These are phyloP conservation scores for Diplocarpon mali DNA, from an alignment of 2,329 filamentous ascomycete species.

Conservation along the genomic window DNA sequence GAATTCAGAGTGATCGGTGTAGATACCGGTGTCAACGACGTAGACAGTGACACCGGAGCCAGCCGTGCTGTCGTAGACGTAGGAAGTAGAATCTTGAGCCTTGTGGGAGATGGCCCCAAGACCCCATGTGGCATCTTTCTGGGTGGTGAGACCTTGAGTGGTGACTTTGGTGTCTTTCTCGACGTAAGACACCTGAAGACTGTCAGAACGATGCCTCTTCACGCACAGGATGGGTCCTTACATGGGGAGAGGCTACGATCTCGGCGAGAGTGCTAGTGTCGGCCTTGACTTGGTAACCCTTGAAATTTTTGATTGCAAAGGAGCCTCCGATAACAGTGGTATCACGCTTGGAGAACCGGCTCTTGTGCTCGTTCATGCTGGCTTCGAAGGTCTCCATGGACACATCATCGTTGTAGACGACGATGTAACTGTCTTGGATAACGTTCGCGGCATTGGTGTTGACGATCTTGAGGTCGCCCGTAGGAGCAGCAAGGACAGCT, in stretches of 20 bases:
- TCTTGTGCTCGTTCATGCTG: slow-evolving; percentile 38
- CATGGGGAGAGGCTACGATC: slow-evolving; percentile 23
- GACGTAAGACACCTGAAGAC: slow-evolving; percentile 21
- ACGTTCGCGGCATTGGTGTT: slow-evolving; percentile 38
- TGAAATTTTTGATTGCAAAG: slow-evolving; percentile 19
- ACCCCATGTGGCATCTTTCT: slow-evolving; percentile 24
- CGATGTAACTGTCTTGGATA: slow-evolving; percentile 39
- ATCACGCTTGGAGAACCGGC: slow-evolving; percentile 45
- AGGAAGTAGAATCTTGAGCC: slow-evolving; percentile 17
- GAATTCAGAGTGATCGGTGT: slow-evolving; percentile 28
- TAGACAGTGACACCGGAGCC: slow-evolving; percentile 28
- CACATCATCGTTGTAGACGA: slow-evolving; percentile 49
- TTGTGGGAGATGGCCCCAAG: slow-evolving; percentile 27
- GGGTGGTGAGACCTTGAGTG: slow-evolving; percentile 24
- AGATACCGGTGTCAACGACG: slow-evolving; percentile 30
- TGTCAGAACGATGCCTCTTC: not conserved
- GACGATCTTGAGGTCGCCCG: slow-evolving; percentile 24
- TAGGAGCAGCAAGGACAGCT: slow-evolving; percentile 19
- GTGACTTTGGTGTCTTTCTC: slow-evolving; percentile 24
- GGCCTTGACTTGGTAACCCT: slow-evolving; percentile 22
- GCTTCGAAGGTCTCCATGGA: slow-evolving; percentile 36
- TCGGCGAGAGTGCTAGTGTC: slow-evolving; percentile 20
- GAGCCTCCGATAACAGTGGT: slow-evolving; percentile 28
- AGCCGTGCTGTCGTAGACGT: slow-evolving; percentile 28
- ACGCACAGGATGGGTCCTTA: slow-evolving; percentile 4